A percentile compares a stretch with the other conserved stretches of the same genome.
Evolutionary conservation across 2,329 filamentous ascomycete species (phyloP).

Genomic region (Aureobasidium uvarum): DNA sequence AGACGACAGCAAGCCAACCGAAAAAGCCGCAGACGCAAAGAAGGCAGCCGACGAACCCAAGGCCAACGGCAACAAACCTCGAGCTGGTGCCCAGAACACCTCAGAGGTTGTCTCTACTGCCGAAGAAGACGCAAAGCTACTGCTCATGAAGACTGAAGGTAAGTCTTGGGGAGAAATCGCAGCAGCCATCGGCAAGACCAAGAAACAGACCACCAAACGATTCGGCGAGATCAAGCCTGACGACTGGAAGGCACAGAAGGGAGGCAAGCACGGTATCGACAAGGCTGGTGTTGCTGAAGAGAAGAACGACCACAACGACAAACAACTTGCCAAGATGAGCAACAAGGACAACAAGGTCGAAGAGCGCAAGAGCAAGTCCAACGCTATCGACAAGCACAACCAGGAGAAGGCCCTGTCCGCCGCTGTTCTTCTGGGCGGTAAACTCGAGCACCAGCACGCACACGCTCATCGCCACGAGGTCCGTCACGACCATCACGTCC

Average conservation of each 20-base stretch:
- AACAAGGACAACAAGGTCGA: slow-evolving; percentile 28
- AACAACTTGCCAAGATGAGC: slow-evolving; percentile 27
- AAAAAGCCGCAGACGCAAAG: slow-evolving; percentile 3
- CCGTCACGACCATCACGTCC: not conserved
- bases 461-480: not conserved
- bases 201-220: slow-evolving; percentile 31
- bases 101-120: slow-evolving; percentile 35
- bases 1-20: slow-evolving; percentile 5
- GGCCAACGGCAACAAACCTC: not conserved
- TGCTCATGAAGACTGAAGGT: slow-evolving; percentile 38
- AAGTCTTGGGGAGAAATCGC: not conserved
- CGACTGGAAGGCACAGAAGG: not conserved
- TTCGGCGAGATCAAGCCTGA: slow-evolving; percentile 41
- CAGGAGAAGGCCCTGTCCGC: not conserved
- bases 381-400: slow-evolving; percentile 28
- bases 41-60: not conserved
- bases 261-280: not conserved
- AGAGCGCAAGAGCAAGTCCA: slow-evolving; percentile 7
- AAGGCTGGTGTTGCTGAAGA: slow-evolving; percentile 21
- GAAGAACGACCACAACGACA: slow-evolving; percentile 26
- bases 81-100: not conserved
- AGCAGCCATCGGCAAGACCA: slow-evolving; percentile 31
- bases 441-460: not conserved
- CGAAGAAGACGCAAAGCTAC: slow-evolving; percentile 45
- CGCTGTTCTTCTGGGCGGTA: not conserved